Conservation (phyloP, 2,329 filamentous ascomycete species). For the Alternaria sp. region DNA sequence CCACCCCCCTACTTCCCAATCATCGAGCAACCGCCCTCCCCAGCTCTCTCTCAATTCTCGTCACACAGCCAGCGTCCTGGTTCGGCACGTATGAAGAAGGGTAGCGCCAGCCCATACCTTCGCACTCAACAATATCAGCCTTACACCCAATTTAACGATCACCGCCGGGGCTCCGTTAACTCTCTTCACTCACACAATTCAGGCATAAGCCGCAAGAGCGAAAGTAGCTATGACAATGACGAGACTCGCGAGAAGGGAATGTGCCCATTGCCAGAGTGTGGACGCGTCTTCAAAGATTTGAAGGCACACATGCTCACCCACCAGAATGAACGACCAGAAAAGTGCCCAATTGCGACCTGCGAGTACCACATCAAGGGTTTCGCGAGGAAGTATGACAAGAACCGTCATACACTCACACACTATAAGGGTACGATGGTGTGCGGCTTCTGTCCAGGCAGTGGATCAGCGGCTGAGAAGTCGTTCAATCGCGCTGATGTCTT, state of each 20-base stretch:
- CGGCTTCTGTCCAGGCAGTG: slow-evolving; percentile 89
- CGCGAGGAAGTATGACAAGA: slow-evolving; percentile 95
- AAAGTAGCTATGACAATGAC: slow-evolving; percentile 52
- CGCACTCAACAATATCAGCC: slow-evolving; percentile 64
- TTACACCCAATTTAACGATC: slow-evolving; percentile 57
- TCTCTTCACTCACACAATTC: slow-evolving; percentile 74
- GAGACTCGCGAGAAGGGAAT: slow-evolving; percentile 71
- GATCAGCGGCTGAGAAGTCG: slow-evolving; percentile 88
- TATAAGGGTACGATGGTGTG: slow-evolving; percentile 99
- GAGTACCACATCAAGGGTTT: slow-evolving; percentile 94
- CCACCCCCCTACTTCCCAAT: slow-evolving; percentile 55
- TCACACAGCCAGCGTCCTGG: slow-evolving; percentile 55
- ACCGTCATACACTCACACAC: slow-evolving; percentile 90
- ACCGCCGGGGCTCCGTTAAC: slow-evolving; percentile 72
- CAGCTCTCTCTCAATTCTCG: slow-evolving; percentile 67
- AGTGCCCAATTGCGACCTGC: slow-evolving; percentile 91
- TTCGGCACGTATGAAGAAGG: slow-evolving; percentile 57
- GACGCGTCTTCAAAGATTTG: slow-evolving; percentile 86
- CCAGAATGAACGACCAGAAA: slow-evolving; percentile 88
- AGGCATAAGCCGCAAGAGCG: slow-evolving; percentile 63
- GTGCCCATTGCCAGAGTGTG: slow-evolving; percentile 85
- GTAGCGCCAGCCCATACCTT: slow-evolving; percentile 73
- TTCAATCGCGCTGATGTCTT: slow-evolving; percentile 97
- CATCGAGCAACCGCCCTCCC: slow-evolving; percentile 65
- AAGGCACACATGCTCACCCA: slow-evolving; percentile 96